Base-by-base conservation (phyloP, 305 asterid species). In the Lippia alba region DNA sequence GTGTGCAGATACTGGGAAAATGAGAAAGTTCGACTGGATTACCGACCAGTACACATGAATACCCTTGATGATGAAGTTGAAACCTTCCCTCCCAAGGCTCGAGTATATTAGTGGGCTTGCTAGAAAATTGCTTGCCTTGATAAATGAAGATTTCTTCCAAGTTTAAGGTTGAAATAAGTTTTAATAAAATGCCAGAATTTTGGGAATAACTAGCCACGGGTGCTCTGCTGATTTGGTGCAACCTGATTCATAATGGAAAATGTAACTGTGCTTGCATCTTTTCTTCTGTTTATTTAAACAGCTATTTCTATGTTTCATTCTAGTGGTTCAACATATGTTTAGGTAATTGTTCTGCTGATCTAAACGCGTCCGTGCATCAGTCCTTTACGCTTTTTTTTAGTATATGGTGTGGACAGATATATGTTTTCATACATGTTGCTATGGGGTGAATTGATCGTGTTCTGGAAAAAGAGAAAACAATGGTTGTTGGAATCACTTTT, bases 81-180 rank as follows among this genome's bases (percentile, higher is more conserved):
- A 76, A 4, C 96, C 12, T 88, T 94, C 86, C 99, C 97, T 12
- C 99, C 99, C n/a, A 91, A 87, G 80, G 99, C 97, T 68, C 87
- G 99, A 40, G 97, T 91, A 57, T 94, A 91, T 83, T 85, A 76
- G 77, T 81, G 67, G 41, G 64, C 53, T 61, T 72, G 50, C 73
- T 40, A 62, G 34, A 34, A 56, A 56, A 5, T 57, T 67, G 67
- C 8, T 24, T 32, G 57, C 71, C 69, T 69, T 46, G 64, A 74
- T 68, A 73, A 73, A 48, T 16, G 74, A 51, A 51, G 14, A 62
- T 61, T 30, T 57, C 60, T 41, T 24, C 45, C 20, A 17, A 49
- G 44, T 56, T 44, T 44, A 40, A 70, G 81, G 69, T 70, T 73
- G 74, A 63, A 70, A 80, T 70, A 60, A 78, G 36, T 66, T 67